Base-by-base conservation (phyloP, 192 early-diverging fungal species). In the Entomortierella chlamydospora region DNA sequence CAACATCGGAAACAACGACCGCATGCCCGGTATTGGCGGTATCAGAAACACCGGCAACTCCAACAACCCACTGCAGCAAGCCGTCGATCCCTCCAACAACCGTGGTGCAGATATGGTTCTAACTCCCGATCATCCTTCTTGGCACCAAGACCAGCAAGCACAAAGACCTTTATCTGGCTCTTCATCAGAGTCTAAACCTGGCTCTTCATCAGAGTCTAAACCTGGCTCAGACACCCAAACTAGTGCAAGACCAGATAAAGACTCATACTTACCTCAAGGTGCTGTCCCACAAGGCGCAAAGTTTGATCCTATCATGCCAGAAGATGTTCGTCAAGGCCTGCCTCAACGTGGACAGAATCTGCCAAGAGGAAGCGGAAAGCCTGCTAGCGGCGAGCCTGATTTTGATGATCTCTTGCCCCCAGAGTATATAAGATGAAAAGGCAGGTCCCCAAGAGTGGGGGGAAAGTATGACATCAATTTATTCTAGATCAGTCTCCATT, bases 61-160 rank as follows among this genome's bases (percentile, higher is more conserved):
- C 54, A 55, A 41, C n/a, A 77, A 69, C 47, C 73, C 73, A 0
- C 66, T 68, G 1, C 50, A 45, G 17, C 50, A 77, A 23, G 66
- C 73, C 20, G 34, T 34, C 34, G 51, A 77, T 33, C 59, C 64
- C 17, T 42, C 66, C 47, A 58, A 57, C 55, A 62, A 31, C 17
- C 37, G 43, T 7, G 56, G 59, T 30, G 73, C 50, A 26, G 73
- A 77, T 28, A 77, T 77, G 73, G 54, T 77, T 28, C 45, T 77
- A 29, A 77, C 73, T 10, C 73, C 73, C 8, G 73, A 77, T 31
- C 73, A 77, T 31, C 73, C 73, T 33, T 45, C 73, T 22, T 77
- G 73, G 73, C 57, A 76, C 23, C 39, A 37, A 57, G 67, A 11
- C 43, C 33, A 20, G 60, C 43, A 34, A 62, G 42, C 53, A 47